Evolutionary conservation across 352 stramenopile species (phyloP), one percentile per base, ranked within the genome.

Genomic region (Phytophthora pinifolia): DNA sequence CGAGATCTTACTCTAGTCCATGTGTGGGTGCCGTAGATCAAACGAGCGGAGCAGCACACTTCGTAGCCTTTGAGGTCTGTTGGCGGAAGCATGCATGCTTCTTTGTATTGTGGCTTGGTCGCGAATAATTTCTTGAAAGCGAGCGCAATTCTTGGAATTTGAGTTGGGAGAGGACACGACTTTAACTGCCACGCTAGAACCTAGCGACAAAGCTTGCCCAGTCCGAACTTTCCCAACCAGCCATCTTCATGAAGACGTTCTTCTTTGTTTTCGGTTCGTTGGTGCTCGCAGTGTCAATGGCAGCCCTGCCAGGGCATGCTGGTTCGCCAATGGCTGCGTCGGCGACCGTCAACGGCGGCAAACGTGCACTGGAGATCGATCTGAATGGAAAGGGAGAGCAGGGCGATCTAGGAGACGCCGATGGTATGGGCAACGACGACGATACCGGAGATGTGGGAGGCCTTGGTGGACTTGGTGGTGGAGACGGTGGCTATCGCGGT

Each of bases 11-110:
- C 22, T 27, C 2, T 27, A 27, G 6, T 9, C n/a, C 15, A 25
- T 32, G 12, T 46, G 33, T 14, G 13, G 42, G 36, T 44, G 32
- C 45, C 22, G 3, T 27, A 74, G 65, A 67, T 74, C 22, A 64
- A 65, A 48, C 20, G 4, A 35, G 34, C 67, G 27, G 65, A 70
- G 35, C 50, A 25, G 25, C 36, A 74, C n/a, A 44, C 46, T 70
- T 57, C 41, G 29, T 30, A 41, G 15, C 37, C 17, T 64, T 6
- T 27, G 22, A 27, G 22, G 22, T 4, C 22, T 6, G 22, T 27
- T 27, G 22, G 22, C 22, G 22, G 22, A n/a, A n/a, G 22, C 22
- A 27, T 27, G 22, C 22, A 27, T n/a, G n/a, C n/a, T n/a, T n/a
- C n/a, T n/a, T n/a, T n/a, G n/a, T n/a, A n/a, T n/a, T n/a, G n/a